Conservation (phyloP, 1,284 basidiomycete genomes). For the Malassezia globosa region DNA sequence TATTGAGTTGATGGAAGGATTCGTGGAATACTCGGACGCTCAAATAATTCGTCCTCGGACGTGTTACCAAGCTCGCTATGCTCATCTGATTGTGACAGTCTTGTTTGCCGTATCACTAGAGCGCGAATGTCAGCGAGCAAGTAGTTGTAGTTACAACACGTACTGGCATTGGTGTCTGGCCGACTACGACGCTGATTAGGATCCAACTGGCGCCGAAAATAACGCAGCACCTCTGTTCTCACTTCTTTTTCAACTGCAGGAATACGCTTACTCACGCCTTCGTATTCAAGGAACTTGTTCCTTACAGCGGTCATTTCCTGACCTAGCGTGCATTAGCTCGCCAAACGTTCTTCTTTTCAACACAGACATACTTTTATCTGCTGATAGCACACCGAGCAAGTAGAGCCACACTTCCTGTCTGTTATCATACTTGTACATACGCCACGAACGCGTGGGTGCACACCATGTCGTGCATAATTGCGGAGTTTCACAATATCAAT, state of each 20-base stretch:
- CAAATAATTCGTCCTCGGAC: not conserved
- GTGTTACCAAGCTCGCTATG: not conserved
- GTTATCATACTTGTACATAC: constrained; percentile 5
- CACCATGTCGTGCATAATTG: constrained; percentile 38
- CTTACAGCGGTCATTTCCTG: constrained; percentile 45
- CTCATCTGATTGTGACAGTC: not conserved
- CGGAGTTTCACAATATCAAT: constrained; percentile 39
- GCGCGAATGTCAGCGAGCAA: not conserved
- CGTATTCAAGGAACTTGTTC: constrained; percentile 41
- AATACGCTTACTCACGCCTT: constrained; percentile 37
- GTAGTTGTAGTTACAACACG: not conserved
- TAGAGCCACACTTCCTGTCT: constrained; percentile 42
- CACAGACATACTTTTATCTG: constrained; percentile 29
- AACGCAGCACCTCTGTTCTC: constrained; percentile 35
- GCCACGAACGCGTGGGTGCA: constrained; percentile 38
- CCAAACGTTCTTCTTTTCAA: no score
- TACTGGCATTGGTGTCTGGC: not conserved
- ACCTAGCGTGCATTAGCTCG: no score
- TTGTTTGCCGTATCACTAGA: no score
- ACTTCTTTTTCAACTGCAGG: constrained; percentile 37
- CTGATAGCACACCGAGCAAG: constrained; percentile 42
- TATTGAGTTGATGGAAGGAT: constrained; percentile 15
- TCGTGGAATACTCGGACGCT: not conserved
- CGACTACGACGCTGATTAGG: not conserved
- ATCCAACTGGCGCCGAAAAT: constrained; percentile 36